Conservation (phyloP, 495 filamentous ascomycete species). For the Penicillium subrubescens region DNA sequence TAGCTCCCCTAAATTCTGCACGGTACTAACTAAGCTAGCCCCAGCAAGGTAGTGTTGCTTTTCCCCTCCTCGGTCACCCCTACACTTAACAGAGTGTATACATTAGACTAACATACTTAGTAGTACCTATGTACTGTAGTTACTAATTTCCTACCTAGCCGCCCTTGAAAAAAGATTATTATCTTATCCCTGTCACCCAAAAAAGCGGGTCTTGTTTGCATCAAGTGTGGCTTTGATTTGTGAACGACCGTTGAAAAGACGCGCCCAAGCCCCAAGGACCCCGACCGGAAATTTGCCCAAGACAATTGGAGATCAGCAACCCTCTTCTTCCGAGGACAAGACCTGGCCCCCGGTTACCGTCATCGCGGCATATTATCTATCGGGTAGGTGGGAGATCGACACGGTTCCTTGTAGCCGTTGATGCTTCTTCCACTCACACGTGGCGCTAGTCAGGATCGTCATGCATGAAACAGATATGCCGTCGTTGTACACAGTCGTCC, state of each 20-base stretch:
- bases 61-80: background rate
- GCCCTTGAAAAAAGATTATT: background rate
- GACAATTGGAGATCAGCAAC: conserved; percentile 22
- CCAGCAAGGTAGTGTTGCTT: background rate
- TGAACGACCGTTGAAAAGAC: conserved; percentile 23
- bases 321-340: conserved; percentile 11
- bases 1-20: background rate
- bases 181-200: conserved; percentile 16
- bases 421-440: conserved; percentile 44
- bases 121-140: no score
- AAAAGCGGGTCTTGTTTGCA: conserved; percentile 33
- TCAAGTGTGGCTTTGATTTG: conserved; percentile 23
- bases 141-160: background rate
- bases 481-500: conserved; percentile 13
- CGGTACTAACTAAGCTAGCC: background rate
- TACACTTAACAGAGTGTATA: background rate
- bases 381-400: conserved; percentile 48
- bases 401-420: conserved; percentile 49
- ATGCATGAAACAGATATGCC: conserved; percentile 36
- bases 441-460: conserved; percentile 50
- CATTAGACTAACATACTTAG: background rate
- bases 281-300: conserved; percentile 19
- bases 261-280: conserved; percentile 13
- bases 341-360: conserved; percentile 4
- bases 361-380: conserved; percentile 24